phyloP scores from a whole-genome alignment of 2,329 filamentous ascomycete genomes.

The Cladosporium cucumerinum region DNA sequence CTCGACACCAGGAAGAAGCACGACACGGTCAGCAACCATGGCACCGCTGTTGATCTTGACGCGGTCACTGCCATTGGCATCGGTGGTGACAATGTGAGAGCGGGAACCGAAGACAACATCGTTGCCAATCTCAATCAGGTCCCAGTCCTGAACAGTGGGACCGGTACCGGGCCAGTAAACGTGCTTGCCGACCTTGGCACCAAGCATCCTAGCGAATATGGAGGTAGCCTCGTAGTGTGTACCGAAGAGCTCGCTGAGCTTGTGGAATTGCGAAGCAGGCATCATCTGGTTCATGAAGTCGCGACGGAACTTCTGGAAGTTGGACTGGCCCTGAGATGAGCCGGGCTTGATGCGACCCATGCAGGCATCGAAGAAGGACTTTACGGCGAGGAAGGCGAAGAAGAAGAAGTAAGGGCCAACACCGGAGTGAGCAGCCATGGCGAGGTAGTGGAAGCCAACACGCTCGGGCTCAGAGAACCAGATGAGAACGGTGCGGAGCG shows the following conservation, averaged over 20 bases:
- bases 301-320: constrained; percentile 45
- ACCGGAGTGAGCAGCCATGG: constrained; percentile 41
- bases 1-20: constrained; percentile 50
- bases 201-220: constrained; percentile 48
- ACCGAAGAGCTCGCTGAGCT: constrained; percentile 52
- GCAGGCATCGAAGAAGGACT: constrained; percentile 39
- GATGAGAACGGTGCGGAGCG: constrained; percentile 43
- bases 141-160: constrained; percentile 53
- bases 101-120: constrained; percentile 60
- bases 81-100: constrained; percentile 53
- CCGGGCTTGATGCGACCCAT: constrained; percentile 35
- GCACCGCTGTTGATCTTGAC: constrained; percentile 49
- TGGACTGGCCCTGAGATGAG: constrained; percentile 32
- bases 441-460: constrained; percentile 51
- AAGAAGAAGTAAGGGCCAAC: constrained; percentile 48
- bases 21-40: constrained; percentile 58
- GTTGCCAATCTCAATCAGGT: constrained; percentile 54
- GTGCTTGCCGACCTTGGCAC: constrained; percentile 51
- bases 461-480: constrained; percentile 51
- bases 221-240: constrained; percentile 56
- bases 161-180: constrained; percentile 59
- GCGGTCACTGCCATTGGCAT: constrained; percentile 48
- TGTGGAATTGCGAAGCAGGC: constrained; percentile 45
- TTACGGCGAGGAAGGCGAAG: constrained; percentile 42
- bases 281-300: constrained; percentile 46